Evolutionary conservation across 2,329 filamentous ascomycete genomes (phyloP).

Genomic region (Aspergillus novofumigatus): DNA sequence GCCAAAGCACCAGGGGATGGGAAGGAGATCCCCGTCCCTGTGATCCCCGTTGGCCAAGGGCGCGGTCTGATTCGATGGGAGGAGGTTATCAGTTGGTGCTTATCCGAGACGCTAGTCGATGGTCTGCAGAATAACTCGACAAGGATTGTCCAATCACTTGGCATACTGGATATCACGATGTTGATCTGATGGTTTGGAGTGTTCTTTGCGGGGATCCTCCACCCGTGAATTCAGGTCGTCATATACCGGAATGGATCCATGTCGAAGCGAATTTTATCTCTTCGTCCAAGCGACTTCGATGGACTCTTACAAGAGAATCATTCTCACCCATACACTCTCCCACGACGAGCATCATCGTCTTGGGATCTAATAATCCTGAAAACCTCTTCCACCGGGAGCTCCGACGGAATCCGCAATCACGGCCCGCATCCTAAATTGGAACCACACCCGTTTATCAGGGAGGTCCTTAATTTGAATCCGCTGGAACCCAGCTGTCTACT

Average conservation of each 20-base stretch:
- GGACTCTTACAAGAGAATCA: not conserved
- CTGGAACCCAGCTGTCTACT: not conserved
- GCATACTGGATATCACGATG: not conserved
- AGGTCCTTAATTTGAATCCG: constrained; percentile 8
- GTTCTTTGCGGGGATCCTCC: not conserved
- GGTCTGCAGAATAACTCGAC: not conserved
- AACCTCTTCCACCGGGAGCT: not conserved
- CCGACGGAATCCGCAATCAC: constrained; percentile 27
- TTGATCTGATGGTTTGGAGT: not conserved
- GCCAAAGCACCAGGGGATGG: not conserved
- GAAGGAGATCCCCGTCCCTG: not conserved
- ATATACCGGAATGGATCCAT: not conserved
- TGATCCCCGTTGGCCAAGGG: not conserved
- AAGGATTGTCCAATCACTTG: not conserved
- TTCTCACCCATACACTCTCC: not conserved
- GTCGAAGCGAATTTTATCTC: not conserved
- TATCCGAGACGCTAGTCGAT: not conserved
- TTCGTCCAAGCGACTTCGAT: not conserved
- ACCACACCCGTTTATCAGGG: constrained; percentile 19
- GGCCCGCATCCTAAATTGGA: constrained; percentile 23
- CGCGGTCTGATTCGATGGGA: not conserved
- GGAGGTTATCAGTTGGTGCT: not conserved
- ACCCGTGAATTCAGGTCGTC: not conserved
- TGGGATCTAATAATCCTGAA: too few relatives aligned
- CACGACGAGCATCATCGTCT: not conserved